phyloP scores from a whole-genome alignment of 1,284 basidiomycete species.

The Leccinum huronense region DNA sequence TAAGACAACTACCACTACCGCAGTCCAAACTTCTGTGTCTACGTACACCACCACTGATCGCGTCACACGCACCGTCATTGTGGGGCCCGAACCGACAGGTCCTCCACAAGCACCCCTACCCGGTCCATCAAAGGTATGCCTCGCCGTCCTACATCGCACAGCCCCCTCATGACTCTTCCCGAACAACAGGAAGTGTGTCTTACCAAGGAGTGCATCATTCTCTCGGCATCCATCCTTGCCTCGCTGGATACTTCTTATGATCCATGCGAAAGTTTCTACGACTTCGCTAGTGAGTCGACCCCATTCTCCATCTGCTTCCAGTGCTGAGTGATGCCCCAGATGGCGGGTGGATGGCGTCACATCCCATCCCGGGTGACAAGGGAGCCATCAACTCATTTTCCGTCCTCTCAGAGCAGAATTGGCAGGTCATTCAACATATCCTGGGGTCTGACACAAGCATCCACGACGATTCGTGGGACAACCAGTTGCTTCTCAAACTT shows the following conservation, averaged over 20 bases:
- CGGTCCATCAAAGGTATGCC: constrained; percentile 29
- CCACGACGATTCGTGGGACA: constrained; percentile 50
- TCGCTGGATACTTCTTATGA: constrained; percentile 81
- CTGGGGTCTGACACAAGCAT: constrained; percentile 43
- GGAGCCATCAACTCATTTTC: constrained; percentile 66
- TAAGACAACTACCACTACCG: constrained; percentile 38
- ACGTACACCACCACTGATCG: constrained; percentile 37
- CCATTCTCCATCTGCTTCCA: constrained; percentile 7
- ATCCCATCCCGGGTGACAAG: constrained; percentile 86
- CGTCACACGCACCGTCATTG: constrained; percentile 33
- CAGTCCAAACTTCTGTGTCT: constrained; percentile 38
- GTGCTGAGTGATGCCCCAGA: constrained; percentile 39
- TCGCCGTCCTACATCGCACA: not conserved
- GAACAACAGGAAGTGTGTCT: constrained; percentile 62
- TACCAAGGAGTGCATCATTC: constrained; percentile 77
- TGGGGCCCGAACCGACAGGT: constrained; percentile 36
- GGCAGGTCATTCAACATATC: constrained; percentile 61
- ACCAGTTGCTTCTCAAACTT: constrained; percentile 74
- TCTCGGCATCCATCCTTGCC: constrained; percentile 81
- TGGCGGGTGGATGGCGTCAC: constrained; percentile 79
- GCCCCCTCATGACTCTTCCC: constrained; percentile 4
- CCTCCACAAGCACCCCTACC: constrained; percentile 31
- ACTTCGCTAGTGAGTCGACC: constrained; percentile 73
- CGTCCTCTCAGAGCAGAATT: constrained; percentile 60
- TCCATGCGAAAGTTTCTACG: constrained; percentile 95